Evolutionary conservation across 1,284 basidiomycete species (phyloP).

Genomic region (Cryptococcus sp.): DNA sequence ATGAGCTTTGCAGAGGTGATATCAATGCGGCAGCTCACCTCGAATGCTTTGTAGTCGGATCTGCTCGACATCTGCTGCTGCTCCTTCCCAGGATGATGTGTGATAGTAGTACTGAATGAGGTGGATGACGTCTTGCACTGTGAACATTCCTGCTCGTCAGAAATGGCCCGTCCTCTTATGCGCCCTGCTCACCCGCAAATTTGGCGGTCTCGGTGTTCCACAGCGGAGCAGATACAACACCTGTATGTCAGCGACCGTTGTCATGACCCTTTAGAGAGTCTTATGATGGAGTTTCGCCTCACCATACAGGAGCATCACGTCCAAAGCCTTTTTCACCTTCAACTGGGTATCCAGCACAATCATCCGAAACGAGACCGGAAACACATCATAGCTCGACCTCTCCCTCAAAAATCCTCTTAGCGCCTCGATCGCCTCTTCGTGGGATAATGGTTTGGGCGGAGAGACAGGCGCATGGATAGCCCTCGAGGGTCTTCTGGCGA

Average conservation of each 20-base stretch:
- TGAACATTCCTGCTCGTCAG: slow-evolving; percentile 69
- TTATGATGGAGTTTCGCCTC: background rate
- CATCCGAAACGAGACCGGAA: slow-evolving; percentile 90
- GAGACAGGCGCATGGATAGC: slow-evolving; percentile 33
- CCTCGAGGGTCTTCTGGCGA: slow-evolving; percentile 36
- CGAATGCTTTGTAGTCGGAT: slow-evolving; percentile 82
- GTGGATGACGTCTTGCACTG: slow-evolving; percentile 91
- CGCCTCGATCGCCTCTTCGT: slow-evolving; percentile 66
- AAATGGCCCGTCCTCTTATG: too few relatives aligned
- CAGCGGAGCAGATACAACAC: slow-evolving; percentile 95
- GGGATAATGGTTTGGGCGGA: slow-evolving; percentile 41
- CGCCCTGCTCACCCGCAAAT: slow-evolving; percentile 64
- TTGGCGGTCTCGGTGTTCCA: slow-evolving; percentile 89
- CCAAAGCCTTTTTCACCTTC: slow-evolving; percentile 86
- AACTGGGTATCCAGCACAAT: slow-evolving; percentile 94
- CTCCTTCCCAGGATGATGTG: slow-evolving; percentile 75
- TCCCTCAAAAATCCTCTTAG: slow-evolving; percentile 80
- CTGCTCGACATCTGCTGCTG: slow-evolving; percentile 86
- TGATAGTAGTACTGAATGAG: slow-evolving; percentile 95
- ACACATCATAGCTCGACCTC: slow-evolving; percentile 86
- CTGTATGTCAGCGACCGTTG: slow-evolving; percentile 47
- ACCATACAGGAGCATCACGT: slow-evolving; percentile 86
- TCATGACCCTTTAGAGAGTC: too few relatives aligned
- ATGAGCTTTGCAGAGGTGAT: slow-evolving; percentile 5
- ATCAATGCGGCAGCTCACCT: slow-evolving; percentile 54